Conservation (phyloP, 2,329 filamentous ascomycete genomes). For the Monosporascus cannonballus region DNA sequence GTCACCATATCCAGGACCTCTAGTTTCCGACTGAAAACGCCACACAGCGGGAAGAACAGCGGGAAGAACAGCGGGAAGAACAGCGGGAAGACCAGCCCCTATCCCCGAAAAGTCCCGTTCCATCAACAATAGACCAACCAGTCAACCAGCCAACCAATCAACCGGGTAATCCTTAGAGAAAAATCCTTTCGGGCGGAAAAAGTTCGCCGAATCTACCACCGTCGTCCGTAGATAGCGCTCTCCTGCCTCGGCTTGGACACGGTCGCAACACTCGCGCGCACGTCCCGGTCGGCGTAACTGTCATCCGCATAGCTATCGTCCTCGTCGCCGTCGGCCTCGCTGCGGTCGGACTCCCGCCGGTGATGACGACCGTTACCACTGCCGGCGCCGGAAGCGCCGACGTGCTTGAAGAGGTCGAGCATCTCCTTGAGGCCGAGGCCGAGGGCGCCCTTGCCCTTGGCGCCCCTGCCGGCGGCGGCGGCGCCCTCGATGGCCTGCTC, state of each 20-base stretch:
- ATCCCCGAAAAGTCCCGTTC: not conserved
- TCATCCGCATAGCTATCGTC: slow-evolving; percentile 8
- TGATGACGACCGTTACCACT: not conserved
- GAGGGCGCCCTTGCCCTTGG: slow-evolving; percentile 59
- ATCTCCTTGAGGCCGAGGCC: slow-evolving; percentile 94
- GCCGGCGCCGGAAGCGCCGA: slow-evolving; percentile 25
- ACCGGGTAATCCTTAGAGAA: no score
- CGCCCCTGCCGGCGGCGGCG: slow-evolving; percentile 28
- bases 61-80: no score
- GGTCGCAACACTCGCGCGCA: slow-evolving; percentile 11
- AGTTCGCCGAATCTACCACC: slow-evolving; percentile 27
- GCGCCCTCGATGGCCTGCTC: slow-evolving; percentile 83
- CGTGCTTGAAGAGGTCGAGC: slow-evolving; percentile 76
- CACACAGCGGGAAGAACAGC: no score
- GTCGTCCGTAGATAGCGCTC: slow-evolving; percentile 33
- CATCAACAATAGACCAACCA: not conserved
- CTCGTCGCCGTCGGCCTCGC: slow-evolving; percentile 36
- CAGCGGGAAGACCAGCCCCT: no score
- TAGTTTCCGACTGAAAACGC: no score
- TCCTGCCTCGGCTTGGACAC: slow-evolving; percentile 24
- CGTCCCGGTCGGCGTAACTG: slow-evolving; percentile 13
- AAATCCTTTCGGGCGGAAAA: not conserved
- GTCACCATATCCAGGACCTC: no score
- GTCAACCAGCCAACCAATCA: not conserved
- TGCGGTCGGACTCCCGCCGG: slow-evolving; percentile 27